phyloP scores from a whole-genome alignment of 2,329 filamentous ascomycete species.

The Stylonectria norvegica region DNA sequence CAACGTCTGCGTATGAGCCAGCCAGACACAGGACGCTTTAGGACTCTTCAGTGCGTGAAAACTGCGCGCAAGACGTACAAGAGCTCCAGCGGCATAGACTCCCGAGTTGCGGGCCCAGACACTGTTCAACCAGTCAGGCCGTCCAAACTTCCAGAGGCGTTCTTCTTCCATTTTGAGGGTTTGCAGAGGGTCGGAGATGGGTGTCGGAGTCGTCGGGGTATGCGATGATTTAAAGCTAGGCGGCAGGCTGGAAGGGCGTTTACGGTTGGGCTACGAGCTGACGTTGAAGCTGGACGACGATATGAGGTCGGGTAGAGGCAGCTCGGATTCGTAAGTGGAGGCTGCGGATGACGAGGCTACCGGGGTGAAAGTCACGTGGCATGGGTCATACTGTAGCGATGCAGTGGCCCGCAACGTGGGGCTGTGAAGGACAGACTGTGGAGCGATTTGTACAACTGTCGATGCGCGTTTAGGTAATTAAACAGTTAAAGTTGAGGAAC shows the following conservation, averaged over 20 bases:
- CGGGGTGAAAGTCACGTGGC: slow-evolving; percentile 4
- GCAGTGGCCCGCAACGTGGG: no score
- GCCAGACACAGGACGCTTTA: no score
- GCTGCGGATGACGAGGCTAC: slow-evolving; percentile 29
- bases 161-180: slow-evolving; percentile 54
- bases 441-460: no score
- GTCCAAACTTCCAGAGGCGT: slow-evolving; percentile 64
- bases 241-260: slow-evolving; percentile 1
- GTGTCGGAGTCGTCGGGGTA: background rate
- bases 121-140: slow-evolving; percentile 65
- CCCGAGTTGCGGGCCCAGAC: slow-evolving; percentile 61
- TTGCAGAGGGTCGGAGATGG: background rate
- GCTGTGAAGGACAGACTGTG: no score
- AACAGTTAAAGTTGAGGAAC: no score
- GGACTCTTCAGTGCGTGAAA: no score
- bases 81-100: slow-evolving; percentile 59
- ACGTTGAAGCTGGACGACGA: slow-evolving; percentile 11
- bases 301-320: slow-evolving; percentile 2
- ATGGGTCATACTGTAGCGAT: no score
- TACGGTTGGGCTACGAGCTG: slow-evolving; percentile 11
- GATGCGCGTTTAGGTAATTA: no score
- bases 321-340: slow-evolving; percentile 10
- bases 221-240: background rate
- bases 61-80: slow-evolving; percentile 57
- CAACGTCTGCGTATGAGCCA: no score